A percentile compares a stretch with the other conserved stretches of the same genome.
These are phyloP conservation scores for Pezicula neosporulosa DNA, from an alignment of 2,329 filamentous ascomycete genomes.

Conservation along the genomic window DNA sequence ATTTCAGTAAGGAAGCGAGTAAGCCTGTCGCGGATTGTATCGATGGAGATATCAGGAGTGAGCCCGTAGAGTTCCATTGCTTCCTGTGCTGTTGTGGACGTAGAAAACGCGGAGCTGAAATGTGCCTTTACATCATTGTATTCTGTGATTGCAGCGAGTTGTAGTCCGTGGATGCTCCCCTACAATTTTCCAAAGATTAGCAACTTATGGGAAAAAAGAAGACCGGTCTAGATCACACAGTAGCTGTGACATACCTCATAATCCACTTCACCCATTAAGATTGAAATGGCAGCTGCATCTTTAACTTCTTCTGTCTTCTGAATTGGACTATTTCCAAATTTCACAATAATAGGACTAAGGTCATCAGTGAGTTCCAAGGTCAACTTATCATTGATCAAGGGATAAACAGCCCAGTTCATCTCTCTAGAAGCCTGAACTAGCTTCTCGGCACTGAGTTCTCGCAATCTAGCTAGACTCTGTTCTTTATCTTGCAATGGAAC, in stretches of 20 bases:
- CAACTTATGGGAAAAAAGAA: too few relatives aligned
- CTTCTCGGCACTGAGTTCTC: not conserved
- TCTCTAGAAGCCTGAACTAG: not conserved
- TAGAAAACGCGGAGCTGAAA: not conserved
- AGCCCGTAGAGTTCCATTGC: not conserved
- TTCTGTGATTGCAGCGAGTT: not conserved
- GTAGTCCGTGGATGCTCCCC: not conserved
- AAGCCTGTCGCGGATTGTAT: not conserved
- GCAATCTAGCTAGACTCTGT: not conserved
- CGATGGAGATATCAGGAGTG: not conserved
- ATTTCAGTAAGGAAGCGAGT: constrained; percentile 1
- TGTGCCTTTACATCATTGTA: not conserved
- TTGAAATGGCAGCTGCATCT: not conserved
- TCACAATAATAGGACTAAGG: not conserved
- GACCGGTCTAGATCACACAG: too few relatives aligned
- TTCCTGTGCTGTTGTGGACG: not conserved
- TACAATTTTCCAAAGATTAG: not conserved
- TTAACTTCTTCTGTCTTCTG: not conserved
- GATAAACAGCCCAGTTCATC: constrained; percentile 4
- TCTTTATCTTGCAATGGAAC: not conserved
- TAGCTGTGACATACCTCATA: not conserved
- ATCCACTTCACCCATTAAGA: constrained; percentile 4
- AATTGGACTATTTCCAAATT: not conserved
- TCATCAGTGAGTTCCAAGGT: not conserved
- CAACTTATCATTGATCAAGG: constrained; percentile 1